Percentiles rank a stretch among this genome's conserved stretches.
These are phyloP conservation scores for Suillus alpinus DNA, from an alignment of 768 basidiomycete species.

Conservation along the genomic window DNA sequence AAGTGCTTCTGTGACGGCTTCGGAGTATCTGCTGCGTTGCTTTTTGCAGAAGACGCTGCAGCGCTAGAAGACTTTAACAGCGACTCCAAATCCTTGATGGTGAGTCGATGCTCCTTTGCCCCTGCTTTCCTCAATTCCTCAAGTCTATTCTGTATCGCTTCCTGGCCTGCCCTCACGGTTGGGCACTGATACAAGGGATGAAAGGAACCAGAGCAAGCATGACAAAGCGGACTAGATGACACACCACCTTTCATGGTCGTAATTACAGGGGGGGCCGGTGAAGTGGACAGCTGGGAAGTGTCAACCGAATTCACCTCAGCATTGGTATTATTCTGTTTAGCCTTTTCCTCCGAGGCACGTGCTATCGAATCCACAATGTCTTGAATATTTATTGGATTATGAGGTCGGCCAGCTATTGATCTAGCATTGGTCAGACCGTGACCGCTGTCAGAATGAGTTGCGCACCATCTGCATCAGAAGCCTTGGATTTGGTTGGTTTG, in stretches of 20 bases:
- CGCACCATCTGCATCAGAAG: neutral
- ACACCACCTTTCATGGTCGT: neutral
- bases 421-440: neutral
- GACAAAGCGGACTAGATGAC: slow-evolving; percentile 30
- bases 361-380: neutral
- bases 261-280: neutral
- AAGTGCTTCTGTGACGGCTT: neutral
- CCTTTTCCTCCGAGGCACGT: neutral
- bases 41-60: slow-evolving; percentile 8
- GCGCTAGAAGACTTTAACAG: slow-evolving; percentile 25
- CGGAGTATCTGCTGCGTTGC: slow-evolving; percentile 1
- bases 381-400: neutral
- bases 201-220: slow-evolving; percentile 44
- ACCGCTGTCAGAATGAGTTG: neutral
- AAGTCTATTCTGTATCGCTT: slow-evolving; percentile 44
- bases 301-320: neutral
- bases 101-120: slow-evolving; percentile 16
- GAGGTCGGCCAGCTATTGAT: neutral
- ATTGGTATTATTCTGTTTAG: neutral
- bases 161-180: slow-evolving; percentile 40
- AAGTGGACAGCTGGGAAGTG: neutral
- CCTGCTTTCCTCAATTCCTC: slow-evolving; percentile 35
- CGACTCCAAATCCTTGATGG: slow-evolving; percentile 43
- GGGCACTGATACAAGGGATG: slow-evolving; percentile 54
- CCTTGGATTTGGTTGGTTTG: neutral